Conservation (phyloP, 768 basidiomycete genomes). For the Amanita exitialis region DNA sequence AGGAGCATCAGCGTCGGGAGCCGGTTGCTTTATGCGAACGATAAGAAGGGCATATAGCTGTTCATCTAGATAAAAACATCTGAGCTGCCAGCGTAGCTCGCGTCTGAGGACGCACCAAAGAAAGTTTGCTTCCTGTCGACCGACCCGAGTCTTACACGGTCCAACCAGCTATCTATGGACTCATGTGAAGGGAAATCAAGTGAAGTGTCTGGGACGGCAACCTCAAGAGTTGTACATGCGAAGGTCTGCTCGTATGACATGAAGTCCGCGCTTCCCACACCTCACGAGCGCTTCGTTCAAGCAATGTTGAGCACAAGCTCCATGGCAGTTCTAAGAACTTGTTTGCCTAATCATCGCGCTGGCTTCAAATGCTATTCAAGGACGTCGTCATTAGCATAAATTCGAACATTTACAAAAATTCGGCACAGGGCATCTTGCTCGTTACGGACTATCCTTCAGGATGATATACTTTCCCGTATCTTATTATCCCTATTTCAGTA, state of each 20-base stretch:
- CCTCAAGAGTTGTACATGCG: slow-evolving; percentile 43
- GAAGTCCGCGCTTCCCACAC: not conserved
- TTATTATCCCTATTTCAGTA: too few relatives aligned
- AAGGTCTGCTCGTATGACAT: slow-evolving; percentile 58
- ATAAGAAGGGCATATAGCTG: slow-evolving; percentile 40
- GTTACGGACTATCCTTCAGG: too few relatives aligned
- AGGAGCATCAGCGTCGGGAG: slow-evolving; percentile 24
- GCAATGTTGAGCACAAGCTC: too few relatives aligned
- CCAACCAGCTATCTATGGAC: slow-evolving; percentile 46
- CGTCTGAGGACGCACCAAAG: slow-evolving; percentile 45
- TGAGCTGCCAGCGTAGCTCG: slow-evolving; percentile 9
- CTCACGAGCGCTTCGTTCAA: too few relatives aligned
- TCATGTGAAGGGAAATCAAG: slow-evolving; percentile 44
- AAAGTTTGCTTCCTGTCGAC: slow-evolving; percentile 58
- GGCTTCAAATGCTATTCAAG: too few relatives aligned
- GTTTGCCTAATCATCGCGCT: too few relatives aligned
- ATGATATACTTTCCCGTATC: too few relatives aligned
- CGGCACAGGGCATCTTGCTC: too few relatives aligned
- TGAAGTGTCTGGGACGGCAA: slow-evolving; percentile 58
- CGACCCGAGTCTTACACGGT: slow-evolving; percentile 26
- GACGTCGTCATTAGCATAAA: too few relatives aligned
- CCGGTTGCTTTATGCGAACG: slow-evolving; percentile 53
- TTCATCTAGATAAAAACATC: slow-evolving; percentile 35
- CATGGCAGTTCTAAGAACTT: too few relatives aligned
- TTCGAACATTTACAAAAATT: too few relatives aligned